Conservation (phyloP, 352 stramenopile species). For the Thalassiosira mediterranea region DNA sequence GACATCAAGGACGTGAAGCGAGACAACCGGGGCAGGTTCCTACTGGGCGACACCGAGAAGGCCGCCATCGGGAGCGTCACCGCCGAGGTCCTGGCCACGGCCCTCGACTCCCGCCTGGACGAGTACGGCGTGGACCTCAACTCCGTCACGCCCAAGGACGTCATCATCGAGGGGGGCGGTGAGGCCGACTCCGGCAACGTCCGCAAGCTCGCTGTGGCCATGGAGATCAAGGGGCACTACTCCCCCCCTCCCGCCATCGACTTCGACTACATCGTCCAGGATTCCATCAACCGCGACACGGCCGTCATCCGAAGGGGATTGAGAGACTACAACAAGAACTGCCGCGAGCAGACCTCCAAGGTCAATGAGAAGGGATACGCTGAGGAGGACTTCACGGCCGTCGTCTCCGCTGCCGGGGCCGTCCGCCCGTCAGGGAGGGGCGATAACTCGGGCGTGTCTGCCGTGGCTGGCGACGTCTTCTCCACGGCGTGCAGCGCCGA, state of each 20-base stretch:
- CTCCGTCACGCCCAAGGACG: constrained; percentile 23
- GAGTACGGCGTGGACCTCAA: constrained; percentile 27
- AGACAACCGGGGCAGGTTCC: constrained; percentile 7
- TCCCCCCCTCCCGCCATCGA: constrained; percentile 25
- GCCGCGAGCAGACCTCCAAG: constrained; percentile 28
- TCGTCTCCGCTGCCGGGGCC: constrained; percentile 10
- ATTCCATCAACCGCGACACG: constrained; percentile 44
- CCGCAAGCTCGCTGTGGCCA: constrained; percentile 17
- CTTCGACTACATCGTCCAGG: constrained; percentile 47
- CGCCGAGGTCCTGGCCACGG: constrained; percentile 27
- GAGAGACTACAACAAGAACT: constrained; percentile 44
- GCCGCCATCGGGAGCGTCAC: constrained; percentile 38
- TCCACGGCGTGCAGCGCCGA: constrained; percentile 15
- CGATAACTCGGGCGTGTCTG: neutral
- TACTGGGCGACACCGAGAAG: constrained; percentile 24
- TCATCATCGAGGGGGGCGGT: constrained; percentile 3
- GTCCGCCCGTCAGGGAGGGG: neutral
- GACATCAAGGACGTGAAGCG: neutral
- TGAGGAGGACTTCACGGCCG: constrained; percentile 15
- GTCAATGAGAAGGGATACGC: constrained; percentile 1
- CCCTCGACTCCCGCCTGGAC: constrained; percentile 12
- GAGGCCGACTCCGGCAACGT: neutral
- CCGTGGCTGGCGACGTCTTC: constrained; percentile 1
- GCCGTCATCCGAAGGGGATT: constrained; percentile 18
- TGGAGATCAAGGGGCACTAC: constrained; percentile 42